Evolutionary conservation across 179 eudicot species (phyloP), one percentile per base, ranked within the genome.

Genomic region (Camellia oleifera): DNA sequence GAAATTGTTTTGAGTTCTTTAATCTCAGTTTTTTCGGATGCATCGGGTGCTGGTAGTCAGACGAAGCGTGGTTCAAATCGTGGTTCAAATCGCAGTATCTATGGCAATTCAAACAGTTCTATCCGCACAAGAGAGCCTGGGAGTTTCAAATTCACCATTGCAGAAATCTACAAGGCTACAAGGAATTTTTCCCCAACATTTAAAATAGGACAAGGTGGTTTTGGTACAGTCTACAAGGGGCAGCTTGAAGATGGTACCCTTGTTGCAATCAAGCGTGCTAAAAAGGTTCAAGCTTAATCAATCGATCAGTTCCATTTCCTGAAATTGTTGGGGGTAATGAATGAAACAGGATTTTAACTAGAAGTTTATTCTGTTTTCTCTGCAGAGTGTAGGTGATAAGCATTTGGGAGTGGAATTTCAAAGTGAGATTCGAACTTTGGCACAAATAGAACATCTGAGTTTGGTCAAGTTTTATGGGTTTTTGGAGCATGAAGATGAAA

Each of bases 231-330:
- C 32, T 92, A 87, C 79, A 91, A 83, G 78, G 97, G 95, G 11
- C 85, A 57, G 78, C 86, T 92, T 68, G 86, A 58, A 62, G 93
- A 88, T 88, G 97, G 97, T 80, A 82, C 88, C 56, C 54, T 81
- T 23, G 95, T 92, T 76, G 97, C 97, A 7, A 53, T 92, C 15
- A 92, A 92, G 71, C 97, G 97, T 60, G 97, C 95, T 60, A 88
- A 85, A 84, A 88, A 88, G 90, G 97, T 92, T 32, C 9, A 65
- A 74, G n/a, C 48, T 2, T 5, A 4, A 57, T 40, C 61, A 57
- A 10, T 57, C 11, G 61, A 14, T 57, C 13, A 13, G 61, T 61
- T n/a, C 65, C n/a, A 5, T 61, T n/a, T 40, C 26, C 65, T 74
- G 2, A 56, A 58, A 53, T 74, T 15, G 45, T 57, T 32, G 23